phyloP scores from a whole-genome alignment of 139 green algal genomes.

The Picochlorum sp. region DNA sequence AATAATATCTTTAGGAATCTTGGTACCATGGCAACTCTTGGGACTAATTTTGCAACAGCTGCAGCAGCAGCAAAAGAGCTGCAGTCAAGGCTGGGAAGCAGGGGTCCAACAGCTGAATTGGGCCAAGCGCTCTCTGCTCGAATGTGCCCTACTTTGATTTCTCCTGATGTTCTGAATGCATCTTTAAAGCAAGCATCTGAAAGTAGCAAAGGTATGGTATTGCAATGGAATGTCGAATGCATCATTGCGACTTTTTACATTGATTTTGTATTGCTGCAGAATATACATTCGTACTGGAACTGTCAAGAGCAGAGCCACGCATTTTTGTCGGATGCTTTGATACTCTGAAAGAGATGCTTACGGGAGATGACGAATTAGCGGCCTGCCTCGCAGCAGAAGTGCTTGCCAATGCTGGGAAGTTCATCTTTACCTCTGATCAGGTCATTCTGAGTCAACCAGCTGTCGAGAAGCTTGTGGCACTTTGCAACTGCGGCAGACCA shows the following conservation, averaged over 20 bases:
- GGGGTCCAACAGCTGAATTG: conserved; percentile 38
- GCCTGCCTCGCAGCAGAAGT: conserved; percentile 22
- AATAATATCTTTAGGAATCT: conserved; percentile 56
- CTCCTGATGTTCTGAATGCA: conserved; percentile 28
- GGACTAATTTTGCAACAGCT: conserved; percentile 12
- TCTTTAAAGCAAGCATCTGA: no score
- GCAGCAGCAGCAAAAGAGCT: conserved; percentile 42
- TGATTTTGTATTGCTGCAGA: not conserved
- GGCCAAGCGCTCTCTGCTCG: conserved; percentile 29
- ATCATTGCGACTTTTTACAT: not conserved
- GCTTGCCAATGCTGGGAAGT: conserved; percentile 14
- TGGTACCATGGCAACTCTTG: conserved; percentile 23
- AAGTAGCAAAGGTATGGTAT: no score
- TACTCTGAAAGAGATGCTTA: conserved; percentile 14
- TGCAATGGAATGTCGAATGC: no score
- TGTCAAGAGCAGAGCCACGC: conserved; percentile 12
- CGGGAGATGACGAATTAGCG: conserved; percentile 20
- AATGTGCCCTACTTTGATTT: conserved; percentile 45
- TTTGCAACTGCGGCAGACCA: conserved; percentile 10
- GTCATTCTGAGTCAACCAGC: not conserved
- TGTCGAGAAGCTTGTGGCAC: conserved; percentile 1
- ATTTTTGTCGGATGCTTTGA: conserved; percentile 18
- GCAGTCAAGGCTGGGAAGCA: conserved; percentile 51
- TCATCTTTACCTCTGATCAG: conserved; percentile 12
- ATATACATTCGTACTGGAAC: conserved; percentile 21